phyloP scores from a whole-genome alignment of 148 eudicot species.

The Pouteria glomerata region DNA sequence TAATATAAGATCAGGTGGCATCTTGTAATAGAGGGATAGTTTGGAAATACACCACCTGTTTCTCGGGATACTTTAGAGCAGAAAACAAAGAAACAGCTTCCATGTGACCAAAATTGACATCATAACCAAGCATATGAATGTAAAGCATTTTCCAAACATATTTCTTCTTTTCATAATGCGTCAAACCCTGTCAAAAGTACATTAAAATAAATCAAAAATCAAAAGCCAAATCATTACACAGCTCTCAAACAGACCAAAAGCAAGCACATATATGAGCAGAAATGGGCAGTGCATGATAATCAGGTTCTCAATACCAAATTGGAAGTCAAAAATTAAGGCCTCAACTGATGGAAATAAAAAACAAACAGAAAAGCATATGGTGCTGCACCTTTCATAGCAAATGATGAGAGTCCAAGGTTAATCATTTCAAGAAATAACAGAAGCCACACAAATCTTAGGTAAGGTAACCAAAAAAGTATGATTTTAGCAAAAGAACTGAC shows the following conservation, averaged over 20 bases:
- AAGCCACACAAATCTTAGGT: neutral
- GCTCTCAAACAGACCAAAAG: neutral
- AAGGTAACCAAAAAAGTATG: neutral
- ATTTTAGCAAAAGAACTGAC: neutral
- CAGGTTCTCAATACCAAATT: neutral
- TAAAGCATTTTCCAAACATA: conserved; percentile 99
- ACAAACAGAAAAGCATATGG: neutral
- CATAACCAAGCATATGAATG: conserved; percentile 93
- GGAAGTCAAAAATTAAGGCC: neutral
- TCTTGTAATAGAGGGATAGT: neutral
- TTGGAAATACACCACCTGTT: conserved; percentile 53
- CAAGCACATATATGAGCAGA: neutral
- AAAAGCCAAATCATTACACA: conserved; percentile 6
- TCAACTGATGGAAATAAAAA: neutral
- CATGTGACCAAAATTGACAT: conserved; percentile 99
- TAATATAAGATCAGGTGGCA: neutral
- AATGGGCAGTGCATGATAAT: neutral
- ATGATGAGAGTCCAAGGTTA: neutral
- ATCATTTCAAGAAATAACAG: neutral
- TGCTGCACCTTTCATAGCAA: neutral
- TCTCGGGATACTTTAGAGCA: conserved; percentile 99
- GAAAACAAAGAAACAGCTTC: conserved; percentile 97
- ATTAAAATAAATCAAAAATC: conserved; percentile 9
- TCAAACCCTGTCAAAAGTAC: conserved; percentile 56
- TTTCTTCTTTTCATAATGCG: conserved; percentile 93